Evolutionary conservation across 257 asterid species (phyloP).

Genomic region (Solanum lycopersicoides): DNA sequence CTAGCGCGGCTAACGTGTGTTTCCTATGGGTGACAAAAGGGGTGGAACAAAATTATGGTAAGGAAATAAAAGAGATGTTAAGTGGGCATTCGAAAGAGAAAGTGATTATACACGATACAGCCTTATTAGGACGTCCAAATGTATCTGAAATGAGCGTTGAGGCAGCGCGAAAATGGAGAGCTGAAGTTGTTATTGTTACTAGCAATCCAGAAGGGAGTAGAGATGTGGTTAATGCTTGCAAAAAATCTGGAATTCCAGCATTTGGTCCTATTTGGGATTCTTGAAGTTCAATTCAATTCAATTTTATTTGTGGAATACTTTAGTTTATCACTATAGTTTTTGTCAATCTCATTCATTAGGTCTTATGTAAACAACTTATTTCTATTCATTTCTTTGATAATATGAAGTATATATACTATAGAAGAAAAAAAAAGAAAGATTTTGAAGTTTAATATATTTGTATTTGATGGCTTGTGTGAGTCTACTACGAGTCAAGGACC

Average conservation of each 20-base stretch:
- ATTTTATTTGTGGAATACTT: background rate
- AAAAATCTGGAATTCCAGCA: conserved; percentile 48
- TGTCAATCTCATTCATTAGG: background rate
- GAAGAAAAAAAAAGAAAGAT: background rate
- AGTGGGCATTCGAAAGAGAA: conserved; percentile 36
- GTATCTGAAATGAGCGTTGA: conserved; percentile 49
- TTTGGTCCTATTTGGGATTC: conserved; percentile 79
- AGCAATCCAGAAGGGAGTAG: conserved; percentile 71
- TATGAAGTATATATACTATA: background rate
- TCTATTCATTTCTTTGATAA: background rate
- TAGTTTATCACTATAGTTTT: no score
- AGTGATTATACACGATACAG: conserved; percentile 58
- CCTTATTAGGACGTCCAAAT: conserved; percentile 53
- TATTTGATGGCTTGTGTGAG: background rate
- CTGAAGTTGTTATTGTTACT: conserved; percentile 64
- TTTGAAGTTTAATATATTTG: no score
- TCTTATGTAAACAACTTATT: background rate
- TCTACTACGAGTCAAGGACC: background rate
- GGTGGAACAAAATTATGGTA: conserved; percentile 53
- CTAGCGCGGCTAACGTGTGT: conserved; percentile 42
- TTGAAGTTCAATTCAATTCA: background rate
- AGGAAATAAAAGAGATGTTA: conserved; percentile 41
- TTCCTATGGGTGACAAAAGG: conserved; percentile 65
- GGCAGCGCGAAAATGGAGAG: conserved; percentile 35
- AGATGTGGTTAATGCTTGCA: conserved; percentile 54